Conservation (phyloP, 2,329 filamentous ascomycete genomes). For the Chrysoporthe cubensis region DNA sequence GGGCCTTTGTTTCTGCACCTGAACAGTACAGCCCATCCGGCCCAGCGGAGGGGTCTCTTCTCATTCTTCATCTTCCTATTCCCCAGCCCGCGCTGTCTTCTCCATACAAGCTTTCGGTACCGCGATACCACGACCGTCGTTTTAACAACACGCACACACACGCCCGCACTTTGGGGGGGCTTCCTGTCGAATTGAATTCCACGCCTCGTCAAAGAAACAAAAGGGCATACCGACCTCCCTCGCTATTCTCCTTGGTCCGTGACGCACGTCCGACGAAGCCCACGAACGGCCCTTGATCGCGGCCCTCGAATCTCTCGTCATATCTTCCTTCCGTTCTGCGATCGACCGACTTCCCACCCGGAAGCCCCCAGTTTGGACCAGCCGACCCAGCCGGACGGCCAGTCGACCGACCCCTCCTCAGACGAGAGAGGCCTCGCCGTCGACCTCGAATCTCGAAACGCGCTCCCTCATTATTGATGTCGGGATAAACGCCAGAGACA, state of each 20-base stretch:
- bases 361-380: conserved; percentile 10
- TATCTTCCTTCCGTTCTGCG: conserved; percentile 14
- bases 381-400: conserved; percentile 4
- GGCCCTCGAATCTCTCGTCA: neutral
- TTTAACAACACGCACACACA: neutral
- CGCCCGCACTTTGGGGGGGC: conserved; percentile 2
- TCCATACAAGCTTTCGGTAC: conserved; percentile 19
- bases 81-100: conserved; percentile 6
- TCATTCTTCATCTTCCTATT: conserved; percentile 5
- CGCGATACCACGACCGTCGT: conserved; percentile 24
- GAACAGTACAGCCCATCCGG: conserved; percentile 1
- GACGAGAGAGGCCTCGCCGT: neutral
- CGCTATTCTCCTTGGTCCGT: conserved; percentile 16
- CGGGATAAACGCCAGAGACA: conserved; percentile 18
- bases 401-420: conserved; percentile 6
- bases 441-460: conserved; percentile 22
- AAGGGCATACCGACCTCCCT: conserved; percentile 20
- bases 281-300: conserved; percentile 1
- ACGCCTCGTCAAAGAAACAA: conserved; percentile 15
- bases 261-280: conserved; percentile 18
- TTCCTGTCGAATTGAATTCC: conserved; percentile 29
- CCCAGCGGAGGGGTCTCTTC: neutral
- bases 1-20: conserved; percentile 11
- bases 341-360: conserved; percentile 7
- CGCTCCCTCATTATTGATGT: conserved; percentile 22